A percentile compares a stretch with the other conserved stretches of the same genome.
Evolutionary conservation across 2,329 filamentous ascomycete species (phyloP).

Genomic region (Fusarium tuaranense): DNA sequence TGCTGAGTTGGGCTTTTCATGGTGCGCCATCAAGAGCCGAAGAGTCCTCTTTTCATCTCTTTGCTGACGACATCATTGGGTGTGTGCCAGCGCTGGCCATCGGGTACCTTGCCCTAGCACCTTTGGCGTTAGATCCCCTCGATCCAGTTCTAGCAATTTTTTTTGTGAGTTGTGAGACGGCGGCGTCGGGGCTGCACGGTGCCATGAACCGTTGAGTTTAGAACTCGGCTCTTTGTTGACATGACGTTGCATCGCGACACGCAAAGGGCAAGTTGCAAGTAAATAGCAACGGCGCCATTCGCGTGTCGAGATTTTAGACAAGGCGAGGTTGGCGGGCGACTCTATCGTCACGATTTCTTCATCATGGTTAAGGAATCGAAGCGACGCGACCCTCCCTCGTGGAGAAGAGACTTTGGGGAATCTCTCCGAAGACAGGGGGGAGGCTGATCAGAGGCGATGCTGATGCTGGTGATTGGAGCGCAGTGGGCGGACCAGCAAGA

Average conservation of each 20-base stretch:
- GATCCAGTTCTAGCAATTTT: constrained; percentile 27
- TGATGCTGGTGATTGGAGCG: constrained; percentile 6
- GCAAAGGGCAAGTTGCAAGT: constrained; percentile 9
- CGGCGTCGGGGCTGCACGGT: constrained; percentile 2
- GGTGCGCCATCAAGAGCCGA: constrained; percentile 12
- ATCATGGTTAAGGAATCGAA: constrained; percentile 19
- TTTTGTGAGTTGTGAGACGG: constrained; percentile 30
- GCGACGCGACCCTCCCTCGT: constrained; percentile 3
- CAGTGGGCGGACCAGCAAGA: background rate
- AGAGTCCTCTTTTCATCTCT: constrained; percentile 31
- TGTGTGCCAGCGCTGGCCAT: background rate
- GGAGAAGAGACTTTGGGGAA: background rate
- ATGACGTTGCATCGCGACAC: constrained; percentile 33
- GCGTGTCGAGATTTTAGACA: background rate
- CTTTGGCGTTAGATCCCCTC: constrained; percentile 23
- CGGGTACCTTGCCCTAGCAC: constrained; percentile 41
- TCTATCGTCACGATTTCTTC: constrained; percentile 23
- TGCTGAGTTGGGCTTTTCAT: background rate
- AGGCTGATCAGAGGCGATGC: background rate
- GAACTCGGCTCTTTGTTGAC: constrained; percentile 27
- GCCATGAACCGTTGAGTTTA: constrained; percentile 9
- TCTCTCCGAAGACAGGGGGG: background rate
- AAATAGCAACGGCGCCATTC: constrained; percentile 26
- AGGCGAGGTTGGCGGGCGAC: background rate
- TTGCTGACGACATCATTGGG: constrained; percentile 22